Conservation (phyloP, 2,329 filamentous ascomycete genomes). For the Huntiella omanensis region DNA sequence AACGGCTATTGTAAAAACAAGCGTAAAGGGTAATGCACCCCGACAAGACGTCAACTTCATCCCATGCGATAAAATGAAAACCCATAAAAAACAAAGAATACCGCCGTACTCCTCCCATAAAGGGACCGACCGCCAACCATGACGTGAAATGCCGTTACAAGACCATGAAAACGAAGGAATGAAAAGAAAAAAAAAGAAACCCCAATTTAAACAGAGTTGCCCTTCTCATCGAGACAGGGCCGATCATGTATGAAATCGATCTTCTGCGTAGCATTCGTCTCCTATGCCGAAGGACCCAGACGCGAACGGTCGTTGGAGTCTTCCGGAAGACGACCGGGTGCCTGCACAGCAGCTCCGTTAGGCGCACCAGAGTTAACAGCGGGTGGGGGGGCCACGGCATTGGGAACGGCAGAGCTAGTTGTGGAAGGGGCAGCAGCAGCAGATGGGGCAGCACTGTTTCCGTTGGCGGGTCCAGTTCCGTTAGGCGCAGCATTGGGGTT, state of each 20-base stretch:
- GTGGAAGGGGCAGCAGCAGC: neutral
- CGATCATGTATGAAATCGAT: neutral
- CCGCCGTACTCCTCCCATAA: neutral
- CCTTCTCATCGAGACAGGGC: no score
- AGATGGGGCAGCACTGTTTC: neutral
- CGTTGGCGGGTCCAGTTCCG: constrained; percentile 1
- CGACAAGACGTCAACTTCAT: no score
- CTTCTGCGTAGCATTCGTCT: neutral
- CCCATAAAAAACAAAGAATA: neutral
- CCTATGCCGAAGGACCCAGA: neutral
- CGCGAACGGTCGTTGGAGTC: neutral
- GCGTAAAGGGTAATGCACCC: no score
- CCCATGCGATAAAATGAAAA: neutral
- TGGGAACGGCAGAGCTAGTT: neutral
- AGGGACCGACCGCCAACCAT: neutral
- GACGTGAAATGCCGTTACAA: neutral
- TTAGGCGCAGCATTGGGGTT: constrained; percentile 2
- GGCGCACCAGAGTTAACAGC: neutral
- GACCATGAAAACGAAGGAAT: neutral
- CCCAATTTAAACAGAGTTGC: neutral
- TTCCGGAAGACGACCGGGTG: no score
- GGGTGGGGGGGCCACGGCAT: neutral
- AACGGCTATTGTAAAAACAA: no score
- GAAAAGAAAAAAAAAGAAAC: neutral
- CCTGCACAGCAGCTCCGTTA: no score